Evolutionary conservation across 2,329 filamentous ascomycete species (phyloP), one percentile per base, ranked within the genome.

Genomic region (Epichloe gansuensis): DNA sequence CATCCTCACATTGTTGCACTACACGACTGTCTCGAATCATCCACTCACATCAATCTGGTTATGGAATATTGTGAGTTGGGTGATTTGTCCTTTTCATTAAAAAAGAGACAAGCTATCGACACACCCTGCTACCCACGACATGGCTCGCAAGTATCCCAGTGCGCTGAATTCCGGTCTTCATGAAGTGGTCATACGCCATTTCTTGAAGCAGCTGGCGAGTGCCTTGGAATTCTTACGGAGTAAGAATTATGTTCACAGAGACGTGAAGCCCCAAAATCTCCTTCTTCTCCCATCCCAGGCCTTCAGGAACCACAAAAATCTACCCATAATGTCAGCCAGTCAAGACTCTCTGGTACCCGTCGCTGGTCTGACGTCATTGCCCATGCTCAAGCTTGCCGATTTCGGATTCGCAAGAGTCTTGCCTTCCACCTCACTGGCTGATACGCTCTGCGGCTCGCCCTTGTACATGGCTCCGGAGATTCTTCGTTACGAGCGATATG

Each of bases 391-490:
- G 72, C 84, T 98, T 61, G 93, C 93, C 53, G 93, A 98, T 71
- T 98, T 98, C 65, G 93, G 93, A n/a, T 98, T 98, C 66, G 93
- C 93, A 52, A 83, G 93, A 52, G 89, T 94, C 52, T 73, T 98
- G 48, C 91, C 93, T 2, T 83, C 88, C 7, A 95, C 91, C 0
- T 91, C 91, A 5, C 77, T 98, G 57, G 93, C 93, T 11, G 93
- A 98, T 67, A 98, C 93, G 0, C 80, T 98, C 0, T 98, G 93
- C 67, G 93, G 93, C 17, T 97, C 93, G 12, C 93, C 93, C 9
- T 75, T 98, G 28, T 98, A 98, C 72, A 98, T 98, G 93, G 93
- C 93, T 0, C 93, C 93, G 4, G 93, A 98, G 71, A 98, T 98
- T 58, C 75, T 98, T 56, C 84, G 91, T 55, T 98, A 97, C 63